phyloP scores from a whole-genome alignment of 23 red algal genomes.

The Gracilaria domingensis region DNA sequence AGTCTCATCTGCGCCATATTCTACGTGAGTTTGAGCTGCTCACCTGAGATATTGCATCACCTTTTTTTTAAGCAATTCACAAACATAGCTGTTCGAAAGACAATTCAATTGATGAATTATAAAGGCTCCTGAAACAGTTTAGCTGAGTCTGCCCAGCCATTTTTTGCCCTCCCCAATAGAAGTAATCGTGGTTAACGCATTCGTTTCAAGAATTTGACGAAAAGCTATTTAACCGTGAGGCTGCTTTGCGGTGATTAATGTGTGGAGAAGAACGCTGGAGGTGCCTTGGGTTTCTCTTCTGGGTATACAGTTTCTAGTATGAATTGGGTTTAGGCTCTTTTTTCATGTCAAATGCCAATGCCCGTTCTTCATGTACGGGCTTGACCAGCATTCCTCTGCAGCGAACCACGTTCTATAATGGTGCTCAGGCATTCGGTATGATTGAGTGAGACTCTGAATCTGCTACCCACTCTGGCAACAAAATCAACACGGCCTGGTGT shows the following conservation, averaged over 20 bases:
- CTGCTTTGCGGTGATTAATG: background rate
- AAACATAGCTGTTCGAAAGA: no score
- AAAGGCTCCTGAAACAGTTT: background rate
- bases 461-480: background rate
- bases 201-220: background rate
- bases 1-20: no score
- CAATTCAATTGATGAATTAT: background rate
- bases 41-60: no score
- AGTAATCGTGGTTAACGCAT: background rate
- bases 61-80: no score
- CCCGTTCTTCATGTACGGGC: background rate
- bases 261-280: background rate
- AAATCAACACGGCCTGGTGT: background rate
- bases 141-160: background rate
- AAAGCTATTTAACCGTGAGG: background rate
- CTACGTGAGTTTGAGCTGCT: no score
- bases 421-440: background rate
- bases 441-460: background rate
- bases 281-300: background rate
- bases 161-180: background rate
- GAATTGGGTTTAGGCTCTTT: background rate
- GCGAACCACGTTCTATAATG: background rate
- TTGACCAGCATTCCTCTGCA: background rate
- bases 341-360: background rate
- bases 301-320: background rate